Base-by-base conservation (phyloP, 495 filamentous ascomycete genomes). In the Tuber indicum region DNA sequence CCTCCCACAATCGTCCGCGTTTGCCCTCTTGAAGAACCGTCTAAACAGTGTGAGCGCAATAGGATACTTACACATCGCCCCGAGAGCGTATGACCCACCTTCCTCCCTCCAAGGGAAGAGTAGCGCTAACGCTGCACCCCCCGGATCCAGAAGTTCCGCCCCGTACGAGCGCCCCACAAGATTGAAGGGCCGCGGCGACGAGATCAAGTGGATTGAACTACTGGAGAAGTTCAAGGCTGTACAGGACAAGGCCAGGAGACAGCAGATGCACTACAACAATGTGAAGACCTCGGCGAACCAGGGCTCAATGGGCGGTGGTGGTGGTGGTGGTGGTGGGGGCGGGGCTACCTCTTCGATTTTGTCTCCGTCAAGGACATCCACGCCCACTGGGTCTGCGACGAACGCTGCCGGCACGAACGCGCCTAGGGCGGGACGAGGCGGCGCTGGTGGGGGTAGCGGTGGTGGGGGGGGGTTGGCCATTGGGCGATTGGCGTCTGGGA, bases 21-120 rank as follows among this genome's bases (percentile, higher is more conserved):
- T 99, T 84, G 95, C 94, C 12, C 94, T 94, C 3, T 87, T 99
- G 42, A 99, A 98, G 82, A 99, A 99, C 83, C 93, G 96, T 62
- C 87, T 99, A 70, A 97, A 97, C 84, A 96, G 92, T 85, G 96
- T 98, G 76, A 94, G 92, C 87, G 94, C 94, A 72, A 98, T 98
- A 83, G 96, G 96, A 41, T 97, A 97, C 82, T 88, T 99, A 76
- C 95, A 98, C 81, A 90, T 92, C 78, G 90, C 90, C 77, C 92
- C 89, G 23, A 90, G 93, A 88, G 87, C 91, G 94, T 96, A 91
- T 85, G 91, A 90, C 79, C 78, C 80, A 75, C 77, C 78, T 12
- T 79, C 82, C 73, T 42, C 76, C 76, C 77, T 71, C 7, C 76
- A 79, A 70, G 41, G 72, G 80, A 77, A 81, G 73, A 76, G 81